Evolutionary conservation across 2,329 filamentous ascomycete species (phyloP).

Genomic region (Sporothrix inflata): DNA sequence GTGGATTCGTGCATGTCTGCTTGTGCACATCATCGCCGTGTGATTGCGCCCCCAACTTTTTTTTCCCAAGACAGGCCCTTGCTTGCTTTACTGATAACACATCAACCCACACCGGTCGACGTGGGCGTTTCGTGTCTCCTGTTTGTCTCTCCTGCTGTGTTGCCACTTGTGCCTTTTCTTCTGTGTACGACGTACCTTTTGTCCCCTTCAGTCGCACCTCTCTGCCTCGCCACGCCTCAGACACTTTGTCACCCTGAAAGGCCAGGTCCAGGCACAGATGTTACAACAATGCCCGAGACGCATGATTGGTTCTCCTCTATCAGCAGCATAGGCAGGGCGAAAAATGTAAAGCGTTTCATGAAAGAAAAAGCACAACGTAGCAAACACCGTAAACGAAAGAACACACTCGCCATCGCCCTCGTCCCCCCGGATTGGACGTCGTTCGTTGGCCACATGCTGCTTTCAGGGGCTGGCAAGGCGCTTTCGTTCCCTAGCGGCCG

Average conservation of each 20-base stretch:
- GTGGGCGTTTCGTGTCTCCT: constrained; percentile 20
- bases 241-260: not conserved
- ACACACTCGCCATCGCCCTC: not conserved
- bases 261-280: not conserved
- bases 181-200: too few species aligned
- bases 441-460: not conserved
- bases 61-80: not conserved
- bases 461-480: constrained; percentile 13
- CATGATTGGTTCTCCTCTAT: not conserved
- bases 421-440: not conserved
- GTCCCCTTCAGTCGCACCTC: not conserved
- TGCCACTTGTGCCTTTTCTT: not conserved
- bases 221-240: not conserved
- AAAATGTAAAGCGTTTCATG: not conserved
- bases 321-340: not conserved
- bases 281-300: not conserved
- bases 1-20: constrained; percentile 3
- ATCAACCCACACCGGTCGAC: constrained; percentile 15
- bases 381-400: not conserved
- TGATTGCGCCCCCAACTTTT: constrained; percentile 23
- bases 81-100: not conserved
- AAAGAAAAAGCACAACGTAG: not conserved
- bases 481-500: constrained; percentile 1
- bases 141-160: not conserved
- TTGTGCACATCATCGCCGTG: constrained; percentile 11